Percentiles rank a stretch among this genome's conserved stretches.
Conservation (phyloP, 257 asterid genomes). For the Salvia miltiorrhiza region DNA sequence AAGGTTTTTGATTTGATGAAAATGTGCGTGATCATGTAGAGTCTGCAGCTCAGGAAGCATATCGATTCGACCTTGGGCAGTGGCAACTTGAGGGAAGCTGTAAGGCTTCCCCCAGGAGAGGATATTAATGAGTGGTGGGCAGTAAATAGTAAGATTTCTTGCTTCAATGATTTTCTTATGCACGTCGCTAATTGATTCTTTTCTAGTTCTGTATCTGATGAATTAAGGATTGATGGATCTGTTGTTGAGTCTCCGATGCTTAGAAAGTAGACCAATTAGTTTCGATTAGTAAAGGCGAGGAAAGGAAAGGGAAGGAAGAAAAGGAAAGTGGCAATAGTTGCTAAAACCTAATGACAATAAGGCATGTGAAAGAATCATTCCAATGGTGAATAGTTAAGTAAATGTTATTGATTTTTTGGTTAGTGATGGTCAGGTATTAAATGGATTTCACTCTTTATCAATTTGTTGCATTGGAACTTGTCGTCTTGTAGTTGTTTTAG, state of each 20-base stretch:
- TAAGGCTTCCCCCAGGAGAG: constrained; percentile 49
- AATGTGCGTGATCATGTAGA: constrained; percentile 20
- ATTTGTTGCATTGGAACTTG: background rate
- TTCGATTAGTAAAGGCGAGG: background rate
- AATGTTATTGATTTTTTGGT: background rate
- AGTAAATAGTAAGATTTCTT: constrained; percentile 46
- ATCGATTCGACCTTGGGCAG: constrained; percentile 49
- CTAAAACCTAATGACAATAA: background rate
- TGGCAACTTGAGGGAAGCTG: constrained; percentile 70
- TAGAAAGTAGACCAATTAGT: background rate
- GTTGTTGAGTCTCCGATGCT: background rate
- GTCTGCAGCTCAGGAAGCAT: constrained; percentile 36
- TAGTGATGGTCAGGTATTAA: background rate
- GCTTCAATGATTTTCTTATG: background rate
- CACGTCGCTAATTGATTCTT: background rate
- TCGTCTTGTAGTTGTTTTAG: background rate
- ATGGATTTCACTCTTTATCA: background rate
- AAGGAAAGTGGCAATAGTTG: background rate
- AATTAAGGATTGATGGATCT: background rate
- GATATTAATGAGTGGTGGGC: constrained; percentile 67
- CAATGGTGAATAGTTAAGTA: background rate
- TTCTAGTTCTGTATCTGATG: background rate
- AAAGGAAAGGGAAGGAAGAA: background rate
- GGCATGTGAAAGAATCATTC: background rate
- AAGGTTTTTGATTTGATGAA: background rate